phyloP scores from a whole-genome alignment of 2,329 filamentous ascomycete species.

The Calonectria hongkongensis region DNA sequence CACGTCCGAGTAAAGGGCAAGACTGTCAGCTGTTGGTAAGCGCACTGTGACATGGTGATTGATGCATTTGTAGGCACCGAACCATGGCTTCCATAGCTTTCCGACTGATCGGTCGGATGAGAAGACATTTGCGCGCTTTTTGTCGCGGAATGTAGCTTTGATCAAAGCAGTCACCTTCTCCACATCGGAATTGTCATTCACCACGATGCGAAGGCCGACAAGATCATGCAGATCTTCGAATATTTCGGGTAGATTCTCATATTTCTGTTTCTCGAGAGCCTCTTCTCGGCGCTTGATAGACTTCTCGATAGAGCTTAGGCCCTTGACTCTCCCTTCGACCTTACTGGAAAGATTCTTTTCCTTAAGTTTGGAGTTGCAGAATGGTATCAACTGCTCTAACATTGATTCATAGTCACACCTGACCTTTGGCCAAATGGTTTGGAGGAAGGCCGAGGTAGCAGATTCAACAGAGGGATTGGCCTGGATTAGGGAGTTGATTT shows the following conservation, averaged over 20 bases:
- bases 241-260: not conserved
- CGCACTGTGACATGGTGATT: conserved; percentile 15
- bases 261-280: not conserved
- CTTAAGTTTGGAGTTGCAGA: not conserved
- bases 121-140: not conserved
- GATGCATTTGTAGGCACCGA: not conserved
- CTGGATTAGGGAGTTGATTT: not conserved
- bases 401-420: not conserved
- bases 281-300: not conserved
- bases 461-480: not conserved
- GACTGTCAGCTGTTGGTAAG: not conserved
- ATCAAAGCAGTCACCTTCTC: not conserved
- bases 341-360: not conserved
- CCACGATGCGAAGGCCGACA: not conserved
- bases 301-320: not conserved
- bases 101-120: not conserved
- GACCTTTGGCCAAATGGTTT: conserved; percentile 1
- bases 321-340: not conserved
- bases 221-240: conserved; percentile 12
- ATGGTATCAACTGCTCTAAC: not conserved
- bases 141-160: not conserved
- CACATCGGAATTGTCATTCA: not conserved
- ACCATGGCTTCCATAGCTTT: not conserved
- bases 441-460: not conserved
- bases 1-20: not conserved